Base-by-base conservation (phyloP, 345 rosid genomes). In the Punica granatum region DNA sequence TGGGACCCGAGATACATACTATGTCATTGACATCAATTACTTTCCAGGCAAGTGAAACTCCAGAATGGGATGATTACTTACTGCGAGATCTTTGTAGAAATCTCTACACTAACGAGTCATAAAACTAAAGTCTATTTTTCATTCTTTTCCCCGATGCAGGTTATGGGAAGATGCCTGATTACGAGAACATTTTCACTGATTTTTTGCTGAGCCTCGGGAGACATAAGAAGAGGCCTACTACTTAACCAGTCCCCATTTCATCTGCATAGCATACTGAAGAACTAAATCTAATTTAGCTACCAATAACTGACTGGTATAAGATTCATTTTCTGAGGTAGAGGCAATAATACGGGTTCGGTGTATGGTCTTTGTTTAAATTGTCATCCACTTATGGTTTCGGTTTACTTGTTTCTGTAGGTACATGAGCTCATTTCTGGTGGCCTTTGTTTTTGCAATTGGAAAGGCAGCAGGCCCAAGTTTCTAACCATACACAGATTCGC, bases 1-100 rank as follows among this genome's bases (percentile, higher is more conserved):
- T 72, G 96, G 88, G 73, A 82, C 83, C 39, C 84, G 70, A 75
- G 90, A 92, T 35, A 67, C 74, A 65, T 92, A 83, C 79, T 88
- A 87, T 68, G 98, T 90, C 66, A 85, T 92, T 30, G 96, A 92
- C 87, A 92, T 90, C 75, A 92, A 92, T 79, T 92, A 90, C 78
- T 92, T 92, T 74, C 96, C 97, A 68, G 96, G 97, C 76, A 83
- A 80, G 92, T 85, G 51, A 15, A 48, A 48, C 25, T 32, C 15
- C n/a, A n/a, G n/a, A 30, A 14, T 18, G 11, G 37, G 32, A 53
- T 54, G 32, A 11, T 51, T 7, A 4, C 32, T 33, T 33, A 28
- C 14, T 30, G 36, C 23, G 30, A 21, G 30, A 42, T 25, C 7
- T 11, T 49, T 64, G 25, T 12, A n/a, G 41, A 37, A 26, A 6